Base-by-base conservation (phyloP, 192 early-diverging fungal species). In the Coemansia reversa region DNA sequence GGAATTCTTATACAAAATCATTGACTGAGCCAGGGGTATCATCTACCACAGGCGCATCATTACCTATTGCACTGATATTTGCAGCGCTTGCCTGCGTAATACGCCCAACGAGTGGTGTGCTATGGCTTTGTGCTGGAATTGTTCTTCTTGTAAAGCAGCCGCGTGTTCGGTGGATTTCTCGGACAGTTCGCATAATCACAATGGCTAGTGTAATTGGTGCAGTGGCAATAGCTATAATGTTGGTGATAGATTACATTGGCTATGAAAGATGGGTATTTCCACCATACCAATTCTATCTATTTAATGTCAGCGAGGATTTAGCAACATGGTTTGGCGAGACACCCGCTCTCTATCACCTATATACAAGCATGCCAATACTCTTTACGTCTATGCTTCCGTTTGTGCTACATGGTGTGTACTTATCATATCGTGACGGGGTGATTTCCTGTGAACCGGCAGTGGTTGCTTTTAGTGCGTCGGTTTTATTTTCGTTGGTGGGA, bases 311-410 rank as follows among this genome's bases (percentile, higher is more conserved):
- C 6, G 77, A 92, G 25, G 86, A 84, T 9, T 85, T 98, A 50
- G 88, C 91, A 4, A 62, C 89, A 0, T 98, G 96, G 83, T 98
- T 98, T 72, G 97, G 97, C 49, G 82, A 83, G n/a, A 89, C 95
- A 14, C 88, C 92, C 12, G 91, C 89, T 78, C 88, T 96, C 66
- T 98, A 94, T 91, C 97, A 98, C 67, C 64, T 96, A 16, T 82
- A 86, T 6, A 91, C 89, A 55, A 94, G 91, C 19, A 42, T 94
- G 12, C 94, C 95, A 0, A 68, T 91, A 1, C 75, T 97, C 22
- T 77, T 90, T 32, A 86, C 91, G 0, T 88, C 90, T 7, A 85
- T 92, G 70, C 68, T 96, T 6, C 91, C 92, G 12, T 72, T 89
- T 20, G 68, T 88, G 1, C 16, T 89, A 2, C 84, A 74, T 52